Conservation (phyloP, 306 rosid genomes). For the Rosa multiflora region DNA sequence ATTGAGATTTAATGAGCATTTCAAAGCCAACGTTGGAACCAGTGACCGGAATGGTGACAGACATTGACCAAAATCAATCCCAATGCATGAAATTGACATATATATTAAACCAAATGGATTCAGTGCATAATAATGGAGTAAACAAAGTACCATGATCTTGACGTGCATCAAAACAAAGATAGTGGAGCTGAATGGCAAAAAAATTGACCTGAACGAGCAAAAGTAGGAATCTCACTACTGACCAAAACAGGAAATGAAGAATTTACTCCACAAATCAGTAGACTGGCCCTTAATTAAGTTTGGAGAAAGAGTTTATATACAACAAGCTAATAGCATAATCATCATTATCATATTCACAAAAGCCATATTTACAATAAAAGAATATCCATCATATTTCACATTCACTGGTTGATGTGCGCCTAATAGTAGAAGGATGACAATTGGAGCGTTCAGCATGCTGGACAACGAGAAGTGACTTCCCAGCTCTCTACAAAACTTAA, state of each 20-base stretch:
- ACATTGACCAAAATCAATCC: background rate
- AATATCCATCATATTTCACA: constrained; percentile 8
- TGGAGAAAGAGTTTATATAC: constrained; percentile 1
- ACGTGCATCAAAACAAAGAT: background rate
- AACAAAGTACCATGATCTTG: background rate
- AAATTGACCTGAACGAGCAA: background rate
- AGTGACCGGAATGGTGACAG: background rate
- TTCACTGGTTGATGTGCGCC: constrained; percentile 2
- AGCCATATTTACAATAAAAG: background rate
- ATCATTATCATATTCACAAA: constrained; percentile 3
- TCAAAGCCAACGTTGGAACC: background rate
- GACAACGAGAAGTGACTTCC: background rate
- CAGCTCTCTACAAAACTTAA: constrained; percentile 6
- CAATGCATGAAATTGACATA: background rate
- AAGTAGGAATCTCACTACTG: background rate
- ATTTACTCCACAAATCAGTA: background rate
- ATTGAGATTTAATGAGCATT: background rate
- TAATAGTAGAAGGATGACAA: constrained; percentile 9
- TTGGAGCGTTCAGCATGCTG: constrained; percentile 6
- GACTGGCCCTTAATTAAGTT: background rate
- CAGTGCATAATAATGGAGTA: background rate
- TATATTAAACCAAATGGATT: background rate
- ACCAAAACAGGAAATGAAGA: background rate
- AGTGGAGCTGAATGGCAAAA: background rate
- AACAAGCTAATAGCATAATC: background rate